Evolutionary conservation across 345 rosid species (phyloP), one percentile per base, ranked within the genome.

Genomic region (Brassica nigra): DNA sequence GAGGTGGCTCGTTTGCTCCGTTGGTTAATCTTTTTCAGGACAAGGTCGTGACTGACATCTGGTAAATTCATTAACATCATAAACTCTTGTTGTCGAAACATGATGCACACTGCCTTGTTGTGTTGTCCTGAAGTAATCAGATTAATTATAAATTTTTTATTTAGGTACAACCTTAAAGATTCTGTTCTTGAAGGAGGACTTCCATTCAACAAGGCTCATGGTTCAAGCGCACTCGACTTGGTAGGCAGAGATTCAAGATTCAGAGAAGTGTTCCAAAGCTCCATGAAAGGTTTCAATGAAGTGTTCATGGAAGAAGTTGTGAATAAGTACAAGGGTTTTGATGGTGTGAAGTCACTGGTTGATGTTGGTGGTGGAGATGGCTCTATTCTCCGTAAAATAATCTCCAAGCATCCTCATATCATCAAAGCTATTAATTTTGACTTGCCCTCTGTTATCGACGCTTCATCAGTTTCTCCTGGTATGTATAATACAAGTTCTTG

Each of bases 301-400:
- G 6, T 85, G 73, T 74, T 89, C 69, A 57, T 78, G 78, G 82
- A 74, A 65, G 82, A 72, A 29, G 47, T 88, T 72, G 33, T 87
- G 44, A 86, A 81, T 8, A 84, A 68, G 0, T 86, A 88, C 83
- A 65, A 74, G 33, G 90, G 89, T 29, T 78, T 86, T 70, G 78
- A 83, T 36, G 83, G 86, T 65, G 62, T 89, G 14, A 78, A 59
- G 15, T 52, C 57, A 15, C 6, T 52, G 57, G 57, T 52, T 5
- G 57, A 90, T 80, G 87, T 86, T 15, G 90, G 90, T 23, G 86
- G 84, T 31, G 90, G 91, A n/a, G 75, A 83, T 49, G 88, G 95
- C 4, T 88, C 85, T 52, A 20, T 86, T 69, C 87, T 88, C 30
- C 67, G 80, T 66, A 72, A 39, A 80, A 85, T 90, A 31, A 57